Evolutionary conservation across 768 basidiomycete species (phyloP), one percentile per base, ranked within the genome.

Genomic region (Trametes punicea): DNA sequence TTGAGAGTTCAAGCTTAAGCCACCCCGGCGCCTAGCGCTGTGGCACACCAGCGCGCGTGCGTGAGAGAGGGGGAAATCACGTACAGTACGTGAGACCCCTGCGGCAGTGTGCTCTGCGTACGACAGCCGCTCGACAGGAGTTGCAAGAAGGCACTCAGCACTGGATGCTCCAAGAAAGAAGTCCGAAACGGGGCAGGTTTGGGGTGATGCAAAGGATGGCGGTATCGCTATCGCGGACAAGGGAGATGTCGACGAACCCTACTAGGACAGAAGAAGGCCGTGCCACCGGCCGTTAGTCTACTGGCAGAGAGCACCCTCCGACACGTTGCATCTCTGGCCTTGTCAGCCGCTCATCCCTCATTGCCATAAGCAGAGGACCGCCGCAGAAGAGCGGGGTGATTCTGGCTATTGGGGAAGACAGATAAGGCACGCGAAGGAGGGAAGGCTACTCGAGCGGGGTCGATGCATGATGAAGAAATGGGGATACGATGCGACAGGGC

Each of bases 121-220:
- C n/a, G n/a, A n/a, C 50, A 51, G 50, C 20, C 40, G 50, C 50
- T 40, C 50, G 39, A 40, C 41, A 21, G 47, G 38, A 34, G 27
- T 21, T 15, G 44, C 33, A 23, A 15, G 8, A 38, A 49, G 23
- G 33, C 33, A 16, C 30, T 36, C 30, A 15, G 33, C 26, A 34
- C 21, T n/a, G 30, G 26, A 47, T 5, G 15, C 9, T 36, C 34
- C 47, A 38, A 49, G 11, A 8, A n/a, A 31, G 13, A 13, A 31
- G 9, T 21, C 46, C n/a, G 33, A 21, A 8, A 21, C 33, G 20
- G 20, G 15, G 21, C 42, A 23, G 23, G 42, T 15, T 23, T 27
- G 10, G 15, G 20, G 42, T 6, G 23, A 44, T 9, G 42, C 5
- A 44, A 8, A 44, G 34, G n/a, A n/a, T n/a, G 13, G 34, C 34